These are phyloP conservation scores for Boletus edulis DNA, from an alignment of 768 basidiomycete genomes.

Conservation along the genomic window DNA sequence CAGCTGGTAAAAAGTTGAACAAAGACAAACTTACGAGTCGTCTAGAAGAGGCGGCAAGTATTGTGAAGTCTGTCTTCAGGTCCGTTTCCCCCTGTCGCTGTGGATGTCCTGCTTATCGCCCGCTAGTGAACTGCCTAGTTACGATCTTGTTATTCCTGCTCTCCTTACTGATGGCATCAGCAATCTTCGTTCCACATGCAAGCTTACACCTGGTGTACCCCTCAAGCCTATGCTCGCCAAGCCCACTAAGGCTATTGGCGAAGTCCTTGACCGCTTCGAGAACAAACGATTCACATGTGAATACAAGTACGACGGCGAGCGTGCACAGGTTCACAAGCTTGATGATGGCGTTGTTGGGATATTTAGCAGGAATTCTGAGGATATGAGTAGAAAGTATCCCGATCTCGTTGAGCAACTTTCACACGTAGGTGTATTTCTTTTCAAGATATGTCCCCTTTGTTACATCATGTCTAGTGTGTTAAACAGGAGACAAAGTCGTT, in stretches of 20 bases:
- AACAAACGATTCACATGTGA: slow-evolving; percentile 96
- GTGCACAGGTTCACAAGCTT: slow-evolving; percentile 90
- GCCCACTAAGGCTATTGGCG: slow-evolving; percentile 97
- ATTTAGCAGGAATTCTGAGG: slow-evolving; percentile 96
- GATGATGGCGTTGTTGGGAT: slow-evolving; percentile 83
- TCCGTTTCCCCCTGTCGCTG: slow-evolving; percentile 29
- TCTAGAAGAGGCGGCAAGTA: slow-evolving; percentile 73
- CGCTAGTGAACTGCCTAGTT: slow-evolving; percentile 83
- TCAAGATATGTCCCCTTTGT: background rate
- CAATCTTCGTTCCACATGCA: slow-evolving; percentile 70
- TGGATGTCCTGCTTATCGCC: slow-evolving; percentile 1
- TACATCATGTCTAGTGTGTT: slow-evolving; percentile 60
- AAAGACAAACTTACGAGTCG: slow-evolving; percentile 68
- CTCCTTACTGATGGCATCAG: slow-evolving; percentile 77
- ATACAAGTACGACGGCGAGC: slow-evolving; percentile 99
- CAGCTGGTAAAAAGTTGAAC: slow-evolving; percentile 73
- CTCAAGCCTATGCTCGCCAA: slow-evolving; percentile 99
- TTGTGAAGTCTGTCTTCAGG: slow-evolving; percentile 93
- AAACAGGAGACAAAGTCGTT: slow-evolving; percentile 83
- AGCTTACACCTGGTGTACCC: slow-evolving; percentile 92
- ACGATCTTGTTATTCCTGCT: slow-evolving; percentile 90
- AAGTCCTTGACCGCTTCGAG: slow-evolving; percentile 96
- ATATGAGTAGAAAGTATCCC: slow-evolving; percentile 99
- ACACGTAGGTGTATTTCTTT: slow-evolving; percentile 45
- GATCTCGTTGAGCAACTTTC: slow-evolving; percentile 96